Conservation (phyloP, 2,329 filamentous ascomycete species). For the Lasiodiplodia gonubiensis region DNA sequence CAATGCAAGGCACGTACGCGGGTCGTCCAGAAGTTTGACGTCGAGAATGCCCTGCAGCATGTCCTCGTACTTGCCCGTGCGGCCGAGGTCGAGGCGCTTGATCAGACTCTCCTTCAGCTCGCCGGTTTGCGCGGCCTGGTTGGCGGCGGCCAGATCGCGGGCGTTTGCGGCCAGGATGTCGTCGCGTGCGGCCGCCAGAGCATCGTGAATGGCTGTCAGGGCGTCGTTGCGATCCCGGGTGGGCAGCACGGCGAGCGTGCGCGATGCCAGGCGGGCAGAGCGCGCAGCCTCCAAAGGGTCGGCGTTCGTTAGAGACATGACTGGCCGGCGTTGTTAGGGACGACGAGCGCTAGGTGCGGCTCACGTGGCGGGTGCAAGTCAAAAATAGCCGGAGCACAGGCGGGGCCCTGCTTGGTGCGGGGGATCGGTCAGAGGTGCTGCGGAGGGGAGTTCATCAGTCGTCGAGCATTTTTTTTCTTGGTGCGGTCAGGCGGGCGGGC, state of each 20-base stretch:
- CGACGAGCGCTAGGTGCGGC: neutral
- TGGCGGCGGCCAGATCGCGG: slow-evolving; percentile 77
- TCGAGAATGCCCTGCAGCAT: slow-evolving; percentile 96
- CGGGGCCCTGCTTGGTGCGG: slow-evolving; percentile 2
- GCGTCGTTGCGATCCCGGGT: slow-evolving; percentile 80
- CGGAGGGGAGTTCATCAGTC: slow-evolving; percentile 8
- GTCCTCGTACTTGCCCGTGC: slow-evolving; percentile 92
- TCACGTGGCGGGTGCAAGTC: neutral
- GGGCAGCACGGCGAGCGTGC: slow-evolving; percentile 79
- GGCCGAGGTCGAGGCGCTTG: slow-evolving; percentile 83
- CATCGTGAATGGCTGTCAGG: slow-evolving; percentile 79
- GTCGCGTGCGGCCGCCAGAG: slow-evolving; percentile 71
- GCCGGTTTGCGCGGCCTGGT: slow-evolving; percentile 74
- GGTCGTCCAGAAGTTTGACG: slow-evolving; percentile 82
- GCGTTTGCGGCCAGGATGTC: slow-evolving; percentile 87
- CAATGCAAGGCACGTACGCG: slow-evolving; percentile 62
- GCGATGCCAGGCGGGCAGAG: slow-evolving; percentile 80
- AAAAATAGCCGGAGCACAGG: neutral
- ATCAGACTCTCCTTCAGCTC: slow-evolving; percentile 80
- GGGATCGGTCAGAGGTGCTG: slow-evolving; percentile 18
- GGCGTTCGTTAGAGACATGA: slow-evolving; percentile 89
- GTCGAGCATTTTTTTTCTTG: slow-evolving; percentile 5
- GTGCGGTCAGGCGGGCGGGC: slow-evolving; percentile 1
- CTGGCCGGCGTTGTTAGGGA: neutral
- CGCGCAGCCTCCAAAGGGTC: slow-evolving; percentile 77